Evolutionary conservation across 306 rosid genomes (phyloP), one percentile per base, ranked within the genome.

Genomic region (Datisca glomerata): DNA sequence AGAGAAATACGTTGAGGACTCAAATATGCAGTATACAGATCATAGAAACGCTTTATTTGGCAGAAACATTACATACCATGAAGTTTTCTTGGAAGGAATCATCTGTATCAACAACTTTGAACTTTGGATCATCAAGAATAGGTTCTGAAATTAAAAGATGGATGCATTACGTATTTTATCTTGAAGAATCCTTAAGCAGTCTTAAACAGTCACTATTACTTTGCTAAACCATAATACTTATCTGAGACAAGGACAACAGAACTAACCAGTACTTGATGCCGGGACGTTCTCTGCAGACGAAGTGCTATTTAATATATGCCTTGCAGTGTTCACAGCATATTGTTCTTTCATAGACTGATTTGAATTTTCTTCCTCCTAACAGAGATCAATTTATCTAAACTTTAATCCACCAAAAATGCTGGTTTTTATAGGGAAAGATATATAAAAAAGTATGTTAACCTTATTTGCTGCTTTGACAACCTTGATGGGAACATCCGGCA

Each of bases 31-130:
- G n/a, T n/a, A n/a, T n/a, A n/a, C n/a, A n/a, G n/a, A n/a, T n/a
- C n/a, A n/a, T n/a, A n/a, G n/a, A n/a, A n/a, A n/a, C n/a, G n/a
- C n/a, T n/a, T n/a, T n/a, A n/a, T n/a, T n/a, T n/a, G n/a, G n/a
- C n/a, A n/a, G n/a, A n/a, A n/a, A n/a, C n/a, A 36, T 38, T 27
- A 42, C 65, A 49, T 59, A 91, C 98, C 74, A 40, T 67, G 73
- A 82, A 78, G 59, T 55, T 64, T 16, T 37, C 87, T 4, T 57
- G 66, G 72, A 64, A 71, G 66, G 70, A 56, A 34, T 54, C 75
- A n/a, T 71, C 81, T 31, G 51, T 45, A 44, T 74, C 85, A 60
- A 33, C 68, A 8, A 28, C 28, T 20, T 47, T 50, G 34, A 56
- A 24, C 49, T 55, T 76, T 32, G 71, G 42, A 47, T 41, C 43